Evolutionary conservation across 1,139 yeast species (phyloP), one percentile per base, ranked within the genome.

Genomic region (Taphrina deformans): DNA sequence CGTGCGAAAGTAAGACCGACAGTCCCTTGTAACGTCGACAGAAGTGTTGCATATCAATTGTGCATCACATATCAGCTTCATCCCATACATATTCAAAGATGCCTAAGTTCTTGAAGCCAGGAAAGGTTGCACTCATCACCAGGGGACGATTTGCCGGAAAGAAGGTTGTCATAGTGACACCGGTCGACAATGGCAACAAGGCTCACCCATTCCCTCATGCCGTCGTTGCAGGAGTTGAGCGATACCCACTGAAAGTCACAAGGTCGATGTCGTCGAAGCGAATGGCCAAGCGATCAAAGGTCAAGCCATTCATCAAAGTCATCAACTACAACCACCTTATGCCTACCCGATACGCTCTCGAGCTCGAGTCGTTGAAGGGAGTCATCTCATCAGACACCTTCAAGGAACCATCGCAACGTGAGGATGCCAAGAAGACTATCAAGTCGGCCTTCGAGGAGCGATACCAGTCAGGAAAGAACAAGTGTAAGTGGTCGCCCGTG

Each of bases 101-200:
- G 66, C 55, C 45, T 23, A 62, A 62, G 62, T 55, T 64, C 41
- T 29, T 64, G 44, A 65, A 61, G 56, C 67, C 67, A 44, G 67
- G 67, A 52, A 65, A 65, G 67, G 67, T 65, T 40, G 98, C 99
- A 85, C 92, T 93, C 84, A 92, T 93, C 81, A 96, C 93, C 83
- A 95, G 98, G 83, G 99, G 99, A 80, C 95, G 99, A 86, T 93
- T 86, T 89, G 99, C 99, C 81, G 99, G 99, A 86, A 93, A 92
- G 90, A 95, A 95, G 89, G 99, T 95, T 75, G 99, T 95, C 81
- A 91, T 95, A 81, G 93, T 95, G 80, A 91, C 90, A 84, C 95
- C 97, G 76, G 96, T 89, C 81, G 99, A 95, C 79, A 98, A 93
- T 79, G 99, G 99, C 80, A 86, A 98, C 84, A 95, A 93, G 85